Evolutionary conservation across 2,329 filamentous ascomycete species (phyloP).

Genomic region (Arachnopeziza araneosa): DNA sequence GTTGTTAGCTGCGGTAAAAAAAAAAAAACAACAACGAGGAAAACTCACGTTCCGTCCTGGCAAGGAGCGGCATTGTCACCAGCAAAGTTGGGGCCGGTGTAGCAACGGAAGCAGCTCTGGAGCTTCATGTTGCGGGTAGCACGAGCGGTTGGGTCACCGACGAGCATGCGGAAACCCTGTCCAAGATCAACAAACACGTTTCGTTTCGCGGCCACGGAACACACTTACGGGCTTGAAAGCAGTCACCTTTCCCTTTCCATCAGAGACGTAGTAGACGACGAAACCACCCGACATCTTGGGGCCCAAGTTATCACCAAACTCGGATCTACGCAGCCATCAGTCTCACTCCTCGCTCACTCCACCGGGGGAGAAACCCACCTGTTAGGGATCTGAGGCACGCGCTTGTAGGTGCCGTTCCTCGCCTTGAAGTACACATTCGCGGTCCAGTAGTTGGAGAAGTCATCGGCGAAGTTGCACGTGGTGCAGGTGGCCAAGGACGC

Average conservation of each 20-base stretch:
- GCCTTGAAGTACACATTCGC: constrained; percentile 22
- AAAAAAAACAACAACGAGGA: constrained; percentile 47
- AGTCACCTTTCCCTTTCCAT: constrained; percentile 4
- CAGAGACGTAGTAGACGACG: constrained; percentile 16
- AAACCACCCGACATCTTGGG: constrained; percentile 8
- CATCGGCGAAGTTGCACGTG: constrained; percentile 17
- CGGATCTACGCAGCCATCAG: constrained; percentile 22
- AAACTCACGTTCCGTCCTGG: constrained; percentile 44
- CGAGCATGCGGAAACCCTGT: constrained; percentile 19
- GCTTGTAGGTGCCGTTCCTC: constrained; percentile 16
- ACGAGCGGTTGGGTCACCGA: constrained; percentile 14
- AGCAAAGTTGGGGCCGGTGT: constrained; percentile 43
- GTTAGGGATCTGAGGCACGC: constrained; percentile 10
- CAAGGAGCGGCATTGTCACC: constrained; percentile 46
- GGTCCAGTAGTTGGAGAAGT: constrained; percentile 28
- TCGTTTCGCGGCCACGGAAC: background rate
- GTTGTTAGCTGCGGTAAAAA: background rate
- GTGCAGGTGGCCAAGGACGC: constrained; percentile 8
- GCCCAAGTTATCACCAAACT: constrained; percentile 29
- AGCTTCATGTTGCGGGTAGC: constrained; percentile 39
- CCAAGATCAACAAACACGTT: constrained; percentile 1
- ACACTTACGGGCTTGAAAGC: constrained; percentile 4
- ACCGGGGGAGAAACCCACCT: background rate
- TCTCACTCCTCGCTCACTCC: background rate
- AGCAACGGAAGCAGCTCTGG: constrained; percentile 55